phyloP scores from a whole-genome alignment of 2,329 filamentous ascomycete species.

The Orbilia brochopaga region DNA sequence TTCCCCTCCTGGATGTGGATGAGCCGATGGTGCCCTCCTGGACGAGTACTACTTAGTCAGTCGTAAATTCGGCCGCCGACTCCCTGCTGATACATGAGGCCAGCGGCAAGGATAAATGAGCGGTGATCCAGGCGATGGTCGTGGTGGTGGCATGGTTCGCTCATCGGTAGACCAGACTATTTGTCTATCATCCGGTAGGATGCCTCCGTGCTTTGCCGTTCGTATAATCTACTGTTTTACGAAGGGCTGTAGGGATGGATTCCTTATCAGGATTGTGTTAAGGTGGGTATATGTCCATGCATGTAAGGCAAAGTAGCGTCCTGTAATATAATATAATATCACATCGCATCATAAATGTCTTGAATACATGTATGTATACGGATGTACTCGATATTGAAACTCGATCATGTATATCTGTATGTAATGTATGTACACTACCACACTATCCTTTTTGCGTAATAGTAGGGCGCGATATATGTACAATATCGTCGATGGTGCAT shows the following conservation, averaged over 20 bases:
- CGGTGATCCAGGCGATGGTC: not conserved
- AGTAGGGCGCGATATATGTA: no score
- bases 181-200: not conserved
- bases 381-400: no score
- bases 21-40: no score
- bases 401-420: no score
- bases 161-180: not conserved
- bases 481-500: no score
- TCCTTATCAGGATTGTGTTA: not conserved
- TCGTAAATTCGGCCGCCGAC: conserved; percentile 1
- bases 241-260: no score
- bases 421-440: no score
- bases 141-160: not conserved
- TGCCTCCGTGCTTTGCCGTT: conserved; percentile 3
- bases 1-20: conserved; percentile 5
- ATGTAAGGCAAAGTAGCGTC: not conserved
- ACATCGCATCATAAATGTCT: no score
- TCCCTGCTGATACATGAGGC: not conserved
- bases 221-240: not conserved
- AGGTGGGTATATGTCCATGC: not conserved
- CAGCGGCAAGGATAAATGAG: conserved; percentile 9
- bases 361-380: no score
- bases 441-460: no score
- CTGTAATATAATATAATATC: no score
- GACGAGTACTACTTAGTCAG: no score